Evolutionary conservation across 2,329 filamentous ascomycete genomes (phyloP).

Genomic region (Trichoderma aggressivum): DNA sequence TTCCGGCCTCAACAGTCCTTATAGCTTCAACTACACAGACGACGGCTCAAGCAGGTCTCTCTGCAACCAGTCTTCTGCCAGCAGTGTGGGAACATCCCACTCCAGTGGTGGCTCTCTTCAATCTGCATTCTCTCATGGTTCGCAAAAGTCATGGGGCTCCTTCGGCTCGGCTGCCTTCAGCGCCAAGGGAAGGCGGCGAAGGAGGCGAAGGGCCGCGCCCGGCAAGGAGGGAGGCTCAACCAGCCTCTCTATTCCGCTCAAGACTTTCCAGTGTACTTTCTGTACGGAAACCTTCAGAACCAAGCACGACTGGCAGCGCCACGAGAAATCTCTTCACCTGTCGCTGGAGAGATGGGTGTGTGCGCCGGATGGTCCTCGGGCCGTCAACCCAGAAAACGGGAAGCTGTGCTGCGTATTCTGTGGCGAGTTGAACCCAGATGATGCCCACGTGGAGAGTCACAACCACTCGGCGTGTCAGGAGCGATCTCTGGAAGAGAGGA

Average conservation of each 20-base stretch:
- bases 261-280: constrained; percentile 65
- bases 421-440: constrained; percentile 46
- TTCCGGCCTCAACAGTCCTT: constrained; percentile 56
- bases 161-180: constrained; percentile 44
- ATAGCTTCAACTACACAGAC: constrained; percentile 56
- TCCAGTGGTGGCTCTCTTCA: constrained; percentile 57
- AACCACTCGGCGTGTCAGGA: constrained; percentile 62
- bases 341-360: constrained; percentile 66
- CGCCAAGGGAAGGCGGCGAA: constrained; percentile 45
- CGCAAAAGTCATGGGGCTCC: constrained; percentile 54
- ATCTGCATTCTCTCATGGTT: constrained; percentile 57
- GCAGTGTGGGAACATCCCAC: constrained; percentile 59
- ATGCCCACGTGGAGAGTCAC: constrained; percentile 36
- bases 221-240: constrained; percentile 32
- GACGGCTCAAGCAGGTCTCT: constrained; percentile 58
- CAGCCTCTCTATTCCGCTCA: constrained; percentile 42
- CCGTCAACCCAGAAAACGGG: constrained; percentile 58
- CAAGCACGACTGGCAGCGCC: constrained; percentile 67
- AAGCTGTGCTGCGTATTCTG: constrained; percentile 58
- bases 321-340: constrained; percentile 64
- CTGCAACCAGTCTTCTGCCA: constrained; percentile 57
- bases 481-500: constrained; percentile 57
- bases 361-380: constrained; percentile 53
- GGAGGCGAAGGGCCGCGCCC: constrained; percentile 43
- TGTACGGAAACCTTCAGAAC: constrained; percentile 66